Evolutionary conservation across 345 rosid genomes (phyloP).

Genomic region (Mallotus nudiflorus): DNA sequence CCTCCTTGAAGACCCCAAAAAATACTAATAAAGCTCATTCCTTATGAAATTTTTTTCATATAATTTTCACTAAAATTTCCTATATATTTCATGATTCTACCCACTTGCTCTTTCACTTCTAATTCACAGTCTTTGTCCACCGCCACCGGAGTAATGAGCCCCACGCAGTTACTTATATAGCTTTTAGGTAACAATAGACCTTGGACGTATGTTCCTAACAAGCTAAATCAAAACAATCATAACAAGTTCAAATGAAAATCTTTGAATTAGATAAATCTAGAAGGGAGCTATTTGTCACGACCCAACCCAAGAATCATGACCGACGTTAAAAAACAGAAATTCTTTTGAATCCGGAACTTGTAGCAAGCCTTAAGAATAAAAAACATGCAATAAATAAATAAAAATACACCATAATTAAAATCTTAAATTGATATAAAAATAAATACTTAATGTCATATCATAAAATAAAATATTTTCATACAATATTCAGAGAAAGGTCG

Average conservation of each 20-base stretch:
- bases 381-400: no score
- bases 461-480: no score
- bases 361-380: no score
- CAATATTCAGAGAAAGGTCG: no score
- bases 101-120: not conserved
- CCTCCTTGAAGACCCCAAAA: not conserved
- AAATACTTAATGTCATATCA: no score
- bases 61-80: conserved; percentile 2
- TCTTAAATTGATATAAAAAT: no score
- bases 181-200: conserved; percentile 10
- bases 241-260: not conserved
- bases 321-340: no score
- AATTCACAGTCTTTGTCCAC: not conserved
- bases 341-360: no score
- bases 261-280: not conserved
- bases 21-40: not conserved
- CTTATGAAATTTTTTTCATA: not conserved
- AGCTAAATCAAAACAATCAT: not conserved
- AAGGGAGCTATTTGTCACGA: no score
- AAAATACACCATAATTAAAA: no score
- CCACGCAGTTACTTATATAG: conserved; percentile 7
- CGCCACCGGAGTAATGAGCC: not conserved
- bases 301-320: no score
- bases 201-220: conserved; percentile 15
- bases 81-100: conserved; percentile 9